A percentile compares a stretch with the other conserved stretches of the same genome.
Evolutionary conservation across 1,284 basidiomycete species (phyloP).

Genomic region (Ustilago hordei): DNA sequence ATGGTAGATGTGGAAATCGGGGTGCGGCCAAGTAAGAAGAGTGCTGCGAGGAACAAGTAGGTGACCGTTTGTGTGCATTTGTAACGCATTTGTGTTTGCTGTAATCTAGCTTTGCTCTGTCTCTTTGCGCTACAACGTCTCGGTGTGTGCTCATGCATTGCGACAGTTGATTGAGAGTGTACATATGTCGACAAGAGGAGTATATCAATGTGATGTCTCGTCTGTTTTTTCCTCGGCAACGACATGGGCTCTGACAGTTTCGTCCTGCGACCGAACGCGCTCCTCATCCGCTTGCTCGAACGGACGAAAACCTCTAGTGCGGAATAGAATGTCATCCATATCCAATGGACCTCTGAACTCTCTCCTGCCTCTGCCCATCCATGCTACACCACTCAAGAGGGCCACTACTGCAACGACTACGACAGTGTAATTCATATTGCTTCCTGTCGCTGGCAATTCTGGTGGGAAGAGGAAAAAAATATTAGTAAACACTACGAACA

Average conservation of each 20-base stretch:
- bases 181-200: too few species aligned
- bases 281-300: conserved; percentile 18
- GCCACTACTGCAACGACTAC: conserved; percentile 62
- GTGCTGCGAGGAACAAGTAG: conserved; percentile 12
- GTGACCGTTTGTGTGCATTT: conserved; percentile 19
- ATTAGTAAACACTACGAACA: conserved; percentile 71
- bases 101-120: conserved; percentile 2
- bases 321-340: conserved; percentile 45
- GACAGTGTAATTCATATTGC: conserved; percentile 72
- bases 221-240: too few species aligned
- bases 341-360: conserved; percentile 54
- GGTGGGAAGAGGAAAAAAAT: conserved; percentile 73
- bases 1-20: conserved; percentile 24
- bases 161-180: too few species aligned
- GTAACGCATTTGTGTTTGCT: conserved; percentile 11
- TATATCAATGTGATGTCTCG: too few species aligned
- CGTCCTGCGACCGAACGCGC: background rate
- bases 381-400: conserved; percentile 37
- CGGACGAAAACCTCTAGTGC: conserved; percentile 29
- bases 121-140: background rate
- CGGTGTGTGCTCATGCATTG: too few species aligned
- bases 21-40: conserved; percentile 29
- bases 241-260: too few species aligned
- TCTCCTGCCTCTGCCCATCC: conserved; percentile 46
- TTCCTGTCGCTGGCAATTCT: conserved; percentile 69